Evolutionary conservation across 2,329 filamentous ascomycete genomes (phyloP), one percentile per base, ranked within the genome.

Genomic region (Exophiala sideris): DNA sequence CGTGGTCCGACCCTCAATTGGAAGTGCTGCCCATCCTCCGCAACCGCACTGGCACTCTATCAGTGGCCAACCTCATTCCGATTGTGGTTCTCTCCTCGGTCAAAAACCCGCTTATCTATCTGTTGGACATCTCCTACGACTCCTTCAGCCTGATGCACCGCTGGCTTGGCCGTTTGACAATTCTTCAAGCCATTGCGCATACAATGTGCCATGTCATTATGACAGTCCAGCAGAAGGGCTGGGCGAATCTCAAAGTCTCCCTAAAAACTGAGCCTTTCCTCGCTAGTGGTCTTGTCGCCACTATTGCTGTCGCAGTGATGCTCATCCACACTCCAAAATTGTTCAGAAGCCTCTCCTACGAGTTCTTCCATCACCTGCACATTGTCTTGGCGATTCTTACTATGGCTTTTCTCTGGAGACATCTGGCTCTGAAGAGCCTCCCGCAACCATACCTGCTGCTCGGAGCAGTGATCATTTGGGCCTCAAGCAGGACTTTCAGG

Each of bases 261-360:
- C 58, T 76, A 40, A 49, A 57, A 4, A 38, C 61, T 8, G 24
- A 29, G 24, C 63, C 52, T 34, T 72, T 75, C 52, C 66, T 74
- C 21, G 56, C 67, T 16, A 68, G 65, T 48, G 76, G 76, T n/a
- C 63, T 78, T 50, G 68, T 78, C 60, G 67, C 68, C 52, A 64
- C 65, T n/a, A 68, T 81, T 45, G 79, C 81, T 35, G 81, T 96
- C 67, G 64, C 82, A 38, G 68, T 88, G 41, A 76, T 97, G 42
- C 66, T 88, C 50, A 65, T 95, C 48, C 76, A 86, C 24, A 86
- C 90, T 8, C 75, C 88, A 50, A 92, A 90, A 2, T 87, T 91
- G 0, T 68, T 99, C 48, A 86, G 94, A 57, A 92, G 96, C 71
- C 91, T 91, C 36, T 96, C 96, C 69, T 99, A 99, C 75, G 94